Base-by-base conservation (phyloP, 2,329 filamentous ascomycete species). In the Geosmithia morbida region DNA sequence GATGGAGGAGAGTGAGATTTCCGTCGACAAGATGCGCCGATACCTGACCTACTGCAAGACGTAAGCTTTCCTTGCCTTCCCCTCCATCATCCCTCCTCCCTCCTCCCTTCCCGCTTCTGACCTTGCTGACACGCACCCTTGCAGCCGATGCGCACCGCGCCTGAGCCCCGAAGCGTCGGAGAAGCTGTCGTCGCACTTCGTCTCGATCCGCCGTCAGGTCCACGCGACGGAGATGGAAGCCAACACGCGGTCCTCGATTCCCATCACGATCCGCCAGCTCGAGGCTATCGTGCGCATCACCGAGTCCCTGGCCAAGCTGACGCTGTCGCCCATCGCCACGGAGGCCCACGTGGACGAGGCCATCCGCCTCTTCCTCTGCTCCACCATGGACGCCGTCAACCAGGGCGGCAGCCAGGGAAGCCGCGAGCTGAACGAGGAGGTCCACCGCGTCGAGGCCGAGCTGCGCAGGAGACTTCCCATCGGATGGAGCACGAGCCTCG, bases 1-100 rank as follows among this genome's bases (percentile, higher is more conserved):
- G 57, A 79, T 86, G 52, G 71, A 81, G 1, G 86, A 94, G 61
- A 83, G 87, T 2, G 90, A 96, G 59, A 89, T 98, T 45, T 78
- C 88, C 0, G 85, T 97, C 2, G 92, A 97, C 46, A 95, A 94
- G 68, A 94, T 98, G 87, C 88, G 88, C 67, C 81, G 89, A 51
- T 98, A 97, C 60, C 85, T 98, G 59, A 94, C 85, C 56, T 98
- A 97, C 67, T 97, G 92, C 75, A 90, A 90, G 67, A 85, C 87
- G 80, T 90, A 69, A 69, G 83, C 73, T n/a, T 37, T 13, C 43
- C 10, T 14, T 10, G 7, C 18, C 73, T n/a, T 37, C 11, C 43
- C 10, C 14, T 10, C 40, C 18, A 10, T 16, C 11, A 30, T 37
- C 13, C 33, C 33, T 13, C 13, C 33, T 37, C 11, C 5, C 11